phyloP scores from a whole-genome alignment of 805 yeast species.

The Metschnikowia similis region DNA sequence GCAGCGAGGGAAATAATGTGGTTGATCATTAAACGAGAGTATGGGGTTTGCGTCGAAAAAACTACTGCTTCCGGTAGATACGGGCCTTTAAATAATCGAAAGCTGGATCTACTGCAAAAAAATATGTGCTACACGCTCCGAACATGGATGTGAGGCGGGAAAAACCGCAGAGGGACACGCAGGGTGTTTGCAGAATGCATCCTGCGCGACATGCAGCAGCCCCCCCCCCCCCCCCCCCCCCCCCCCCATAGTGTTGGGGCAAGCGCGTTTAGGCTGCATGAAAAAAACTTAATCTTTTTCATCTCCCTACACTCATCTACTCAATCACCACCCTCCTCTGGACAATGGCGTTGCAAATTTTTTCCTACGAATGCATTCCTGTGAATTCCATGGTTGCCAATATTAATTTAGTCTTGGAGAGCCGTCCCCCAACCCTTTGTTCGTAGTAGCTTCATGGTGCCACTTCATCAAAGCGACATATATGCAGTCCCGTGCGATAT shows the following conservation, averaged over 20 bases:
- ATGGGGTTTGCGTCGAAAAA: not conserved
- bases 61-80: not conserved
- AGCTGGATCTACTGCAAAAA: not conserved
- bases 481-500: no score
- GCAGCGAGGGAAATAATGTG: slow-evolving; percentile 8
- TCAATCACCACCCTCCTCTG: not conserved
- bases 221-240: no score
- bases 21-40: slow-evolving; percentile 2
- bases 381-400: no score
- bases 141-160: not conserved
- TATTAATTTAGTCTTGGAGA: no score
- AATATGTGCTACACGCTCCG: not conserved
- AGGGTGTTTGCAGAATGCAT: not conserved
- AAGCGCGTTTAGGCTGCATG: not conserved
- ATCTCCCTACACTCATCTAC: not conserved
- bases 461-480: no score
- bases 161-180: not conserved
- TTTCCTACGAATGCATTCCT: not conserved
- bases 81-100: not conserved
- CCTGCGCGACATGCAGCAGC: not conserved
- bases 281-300: not conserved
- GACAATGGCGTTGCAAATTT: not conserved
- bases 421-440: no score
- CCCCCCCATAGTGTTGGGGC: not conserved
- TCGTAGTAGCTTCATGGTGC: no score